Evolutionary conservation across 495 filamentous ascomycete genomes (phyloP).

Genomic region (Hyaloscypha finlandica): DNA sequence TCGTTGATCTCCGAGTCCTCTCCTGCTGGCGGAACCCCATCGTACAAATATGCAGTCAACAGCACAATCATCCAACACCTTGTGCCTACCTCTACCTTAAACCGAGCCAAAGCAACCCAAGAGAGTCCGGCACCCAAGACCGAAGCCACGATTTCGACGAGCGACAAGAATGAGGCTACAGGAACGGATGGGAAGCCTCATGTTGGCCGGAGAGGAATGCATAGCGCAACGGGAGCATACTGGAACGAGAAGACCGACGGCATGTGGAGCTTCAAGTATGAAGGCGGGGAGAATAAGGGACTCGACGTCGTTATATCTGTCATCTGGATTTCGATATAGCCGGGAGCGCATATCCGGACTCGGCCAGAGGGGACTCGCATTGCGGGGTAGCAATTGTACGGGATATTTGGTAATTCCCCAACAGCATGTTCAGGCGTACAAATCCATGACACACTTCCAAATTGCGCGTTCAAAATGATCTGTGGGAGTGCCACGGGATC

Average conservation of each 20-base stretch:
- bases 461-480: slow-evolving; percentile 7
- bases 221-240: slow-evolving; percentile 89
- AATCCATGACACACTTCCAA: slow-evolving; percentile 14
- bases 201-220: slow-evolving; percentile 89
- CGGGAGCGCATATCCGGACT: neutral
- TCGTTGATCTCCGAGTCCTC: slow-evolving; percentile 81
- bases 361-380: slow-evolving; percentile 9
- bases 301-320: slow-evolving; percentile 91
- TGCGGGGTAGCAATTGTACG: slow-evolving; percentile 14
- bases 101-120: slow-evolving; percentile 49
- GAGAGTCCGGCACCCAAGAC: slow-evolving; percentile 37
- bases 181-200: slow-evolving; percentile 56
- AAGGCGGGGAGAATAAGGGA: slow-evolving; percentile 77
- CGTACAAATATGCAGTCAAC: slow-evolving; percentile 92
- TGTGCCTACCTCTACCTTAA: slow-evolving; percentile 53
- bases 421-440: slow-evolving; percentile 18
- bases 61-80: slow-evolving; percentile 97
- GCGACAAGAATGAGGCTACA: slow-evolving; percentile 38
- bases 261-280: slow-evolving; percentile 97
- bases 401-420: slow-evolving; percentile 10
- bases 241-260: slow-evolving; percentile 98
- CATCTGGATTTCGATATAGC: slow-evolving; percentile 76
- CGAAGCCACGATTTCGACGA: slow-evolving; percentile 34
- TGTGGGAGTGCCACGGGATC: slow-evolving; percentile 20
- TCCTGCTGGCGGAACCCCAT: slow-evolving; percentile 50